phyloP scores from a whole-genome alignment of 1,139 yeast species.

The Protomyces pachydermus region DNA sequence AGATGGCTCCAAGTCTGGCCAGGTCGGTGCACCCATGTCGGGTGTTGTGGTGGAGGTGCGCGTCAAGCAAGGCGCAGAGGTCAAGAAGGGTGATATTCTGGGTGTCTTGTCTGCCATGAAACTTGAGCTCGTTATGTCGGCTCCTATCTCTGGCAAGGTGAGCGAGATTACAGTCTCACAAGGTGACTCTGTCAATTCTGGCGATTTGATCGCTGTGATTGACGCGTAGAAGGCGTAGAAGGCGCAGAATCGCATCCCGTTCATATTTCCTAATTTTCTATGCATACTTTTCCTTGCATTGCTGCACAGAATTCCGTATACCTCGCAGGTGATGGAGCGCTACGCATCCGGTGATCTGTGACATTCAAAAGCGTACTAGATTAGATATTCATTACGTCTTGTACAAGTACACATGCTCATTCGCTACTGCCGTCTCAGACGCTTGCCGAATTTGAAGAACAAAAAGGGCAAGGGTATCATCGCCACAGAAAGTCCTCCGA shows the following conservation, averaged over 20 bases:
- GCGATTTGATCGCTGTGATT: slow-evolving; percentile 59
- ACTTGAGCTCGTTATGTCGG: slow-evolving; percentile 98
- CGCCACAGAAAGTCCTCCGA: slow-evolving; percentile 52
- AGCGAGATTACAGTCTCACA: slow-evolving; percentile 71
- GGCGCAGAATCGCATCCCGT: not conserved
- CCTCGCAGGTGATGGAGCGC: no score
- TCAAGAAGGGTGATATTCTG: slow-evolving; percentile 93
- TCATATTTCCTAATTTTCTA: not conserved
- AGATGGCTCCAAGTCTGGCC: slow-evolving; percentile 74
- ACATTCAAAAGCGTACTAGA: no score
- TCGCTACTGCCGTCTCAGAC: slow-evolving; percentile 8
- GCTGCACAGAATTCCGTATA: no score
- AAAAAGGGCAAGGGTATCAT: slow-evolving; percentile 65
- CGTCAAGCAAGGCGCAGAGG: slow-evolving; percentile 77
- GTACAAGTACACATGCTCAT: not conserved
- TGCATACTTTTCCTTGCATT: not conserved
- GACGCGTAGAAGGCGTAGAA: not conserved
- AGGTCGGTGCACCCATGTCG: slow-evolving; percentile 99
- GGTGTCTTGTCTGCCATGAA: slow-evolving; percentile 97
- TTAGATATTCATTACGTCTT: no score
- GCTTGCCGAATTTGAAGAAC: slow-evolving; percentile 49
- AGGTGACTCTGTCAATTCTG: slow-evolving; percentile 93
- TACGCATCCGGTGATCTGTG: no score
- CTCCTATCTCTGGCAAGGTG: slow-evolving; percentile 81
- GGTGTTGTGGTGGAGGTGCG: slow-evolving; percentile 96